Conservation (phyloP, 768 basidiomycete species). For the Trametes elegans region DNA sequence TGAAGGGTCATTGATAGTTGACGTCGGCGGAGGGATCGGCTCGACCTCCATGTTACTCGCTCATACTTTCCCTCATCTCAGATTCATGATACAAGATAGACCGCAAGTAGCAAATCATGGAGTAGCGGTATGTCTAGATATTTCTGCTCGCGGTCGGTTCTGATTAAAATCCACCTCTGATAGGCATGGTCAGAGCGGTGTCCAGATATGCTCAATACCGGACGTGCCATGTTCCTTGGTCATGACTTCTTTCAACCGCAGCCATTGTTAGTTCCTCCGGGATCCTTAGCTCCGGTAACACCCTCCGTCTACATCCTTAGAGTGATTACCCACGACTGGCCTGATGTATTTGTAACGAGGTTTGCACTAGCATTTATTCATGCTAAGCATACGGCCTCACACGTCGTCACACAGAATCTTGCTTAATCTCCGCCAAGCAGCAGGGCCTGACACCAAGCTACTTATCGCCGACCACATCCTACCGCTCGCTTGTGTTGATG, state of each 20-base stretch:
- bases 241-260: slow-evolving; percentile 80
- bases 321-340: slow-evolving; percentile 78
- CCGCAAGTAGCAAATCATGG: slow-evolving; percentile 54
- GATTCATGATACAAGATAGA: slow-evolving; percentile 64
- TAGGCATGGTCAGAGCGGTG: slow-evolving; percentile 60
- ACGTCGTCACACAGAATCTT: slow-evolving; percentile 42
- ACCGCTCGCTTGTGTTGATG: slow-evolving; percentile 67
- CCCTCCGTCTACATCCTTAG: slow-evolving; percentile 68
- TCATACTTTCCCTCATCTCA: slow-evolving; percentile 38
- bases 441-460: slow-evolving; percentile 48
- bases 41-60: slow-evolving; percentile 45
- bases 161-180: slow-evolving; percentile 16
- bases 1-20: slow-evolving; percentile 52
- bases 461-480: slow-evolving; percentile 72
- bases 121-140: slow-evolving; percentile 20
- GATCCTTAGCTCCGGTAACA: slow-evolving; percentile 30
- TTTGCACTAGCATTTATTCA: neutral
- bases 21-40: slow-evolving; percentile 73
- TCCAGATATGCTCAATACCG: slow-evolving; percentile 54
- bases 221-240: slow-evolving; percentile 57
- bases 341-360: slow-evolving; percentile 45
- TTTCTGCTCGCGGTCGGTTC: neutral
- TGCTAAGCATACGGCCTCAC: neutral
- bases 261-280: slow-evolving; percentile 21
- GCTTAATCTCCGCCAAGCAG: slow-evolving; percentile 41